Conservation (phyloP, 306 rosid species). For the Urtica urens region DNA sequence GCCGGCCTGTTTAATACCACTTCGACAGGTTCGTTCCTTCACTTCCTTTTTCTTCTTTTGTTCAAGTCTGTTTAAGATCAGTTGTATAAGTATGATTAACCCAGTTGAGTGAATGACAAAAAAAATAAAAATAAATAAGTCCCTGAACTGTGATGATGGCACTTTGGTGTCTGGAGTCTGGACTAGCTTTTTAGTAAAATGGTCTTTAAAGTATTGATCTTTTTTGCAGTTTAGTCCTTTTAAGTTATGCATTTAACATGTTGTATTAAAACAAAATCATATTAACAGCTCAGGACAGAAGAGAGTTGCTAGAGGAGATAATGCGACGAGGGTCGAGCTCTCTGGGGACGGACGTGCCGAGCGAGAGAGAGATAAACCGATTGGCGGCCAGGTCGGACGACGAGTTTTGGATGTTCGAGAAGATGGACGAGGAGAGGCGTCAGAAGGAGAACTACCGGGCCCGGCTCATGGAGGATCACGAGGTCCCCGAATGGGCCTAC, state of each 20-base stretch:
- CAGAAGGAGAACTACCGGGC: slow-evolving; percentile 84
- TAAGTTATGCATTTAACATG: too few relatives aligned
- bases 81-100: too few relatives aligned
- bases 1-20: slow-evolving; percentile 98
- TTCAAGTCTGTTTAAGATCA: too few relatives aligned
- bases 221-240: too few relatives aligned
- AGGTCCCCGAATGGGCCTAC: slow-evolving; percentile 97
- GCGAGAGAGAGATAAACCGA: slow-evolving; percentile 99
- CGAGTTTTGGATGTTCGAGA: slow-evolving; percentile 91
- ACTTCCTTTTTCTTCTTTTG: too few relatives aligned
- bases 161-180: too few relatives aligned
- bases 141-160: too few relatives aligned
- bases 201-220: too few relatives aligned
- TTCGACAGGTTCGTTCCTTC: slow-evolving; percentile 79
- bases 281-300: slow-evolving; percentile 99
- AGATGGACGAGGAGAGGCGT: slow-evolving; percentile 96
- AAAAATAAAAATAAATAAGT: too few relatives aligned
- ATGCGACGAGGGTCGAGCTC: slow-evolving; percentile 97
- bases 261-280: too few relatives aligned
- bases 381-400: slow-evolving; percentile 95
- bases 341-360: slow-evolving; percentile 93
- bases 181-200: too few relatives aligned
- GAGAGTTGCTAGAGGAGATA: slow-evolving; percentile 94
- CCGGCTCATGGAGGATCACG: slow-evolving; percentile 95
- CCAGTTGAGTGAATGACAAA: too few relatives aligned